A percentile compares a stretch with the other conserved stretches of the same genome.
Evolutionary conservation across 1,284 basidiomycete species (phyloP).

Genomic region (Naganishia liquefaciens): DNA sequence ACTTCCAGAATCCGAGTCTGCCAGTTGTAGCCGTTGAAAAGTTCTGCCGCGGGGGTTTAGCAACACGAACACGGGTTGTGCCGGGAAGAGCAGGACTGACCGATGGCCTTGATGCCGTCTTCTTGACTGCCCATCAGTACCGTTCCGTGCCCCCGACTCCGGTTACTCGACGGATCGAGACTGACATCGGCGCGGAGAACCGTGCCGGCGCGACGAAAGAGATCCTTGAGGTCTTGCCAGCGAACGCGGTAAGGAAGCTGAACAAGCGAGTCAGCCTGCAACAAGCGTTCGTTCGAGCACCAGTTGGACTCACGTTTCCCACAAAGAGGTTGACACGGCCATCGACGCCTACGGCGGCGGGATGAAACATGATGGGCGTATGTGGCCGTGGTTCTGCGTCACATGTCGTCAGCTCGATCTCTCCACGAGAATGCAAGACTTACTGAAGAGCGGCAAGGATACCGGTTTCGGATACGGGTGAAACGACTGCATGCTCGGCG

Average conservation of each 20-base stretch:
- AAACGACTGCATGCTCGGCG: constrained; percentile 3
- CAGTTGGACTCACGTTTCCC: constrained; percentile 67
- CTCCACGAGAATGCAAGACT: not conserved
- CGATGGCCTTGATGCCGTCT: constrained; percentile 82
- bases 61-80: constrained; percentile 25
- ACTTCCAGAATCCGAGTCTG: constrained; percentile 88
- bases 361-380: constrained; percentile 47
- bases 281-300: too few species aligned
- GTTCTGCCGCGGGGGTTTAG: constrained; percentile 55
- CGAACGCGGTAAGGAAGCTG: constrained; percentile 87
- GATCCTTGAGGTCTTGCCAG: constrained; percentile 97
- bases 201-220: constrained; percentile 91
- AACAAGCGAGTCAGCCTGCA: constrained; percentile 1
- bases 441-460: constrained; percentile 27
- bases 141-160: constrained; percentile 88
- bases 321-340: constrained; percentile 87
- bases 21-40: constrained; percentile 90
- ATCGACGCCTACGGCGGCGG: constrained; percentile 58
- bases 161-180: constrained; percentile 78
- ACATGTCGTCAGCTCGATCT: not conserved
- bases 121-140: constrained; percentile 87
- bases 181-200: constrained; percentile 93
- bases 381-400: constrained; percentile 26
- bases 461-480: constrained; percentile 6
- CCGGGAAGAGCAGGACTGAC: constrained; percentile 43